Percentiles rank a stretch among this genome's conserved stretches.
phyloP scores from a whole-genome alignment of 192 early-diverging fungal species.

The Tieghemiomyces parasiticus region DNA sequence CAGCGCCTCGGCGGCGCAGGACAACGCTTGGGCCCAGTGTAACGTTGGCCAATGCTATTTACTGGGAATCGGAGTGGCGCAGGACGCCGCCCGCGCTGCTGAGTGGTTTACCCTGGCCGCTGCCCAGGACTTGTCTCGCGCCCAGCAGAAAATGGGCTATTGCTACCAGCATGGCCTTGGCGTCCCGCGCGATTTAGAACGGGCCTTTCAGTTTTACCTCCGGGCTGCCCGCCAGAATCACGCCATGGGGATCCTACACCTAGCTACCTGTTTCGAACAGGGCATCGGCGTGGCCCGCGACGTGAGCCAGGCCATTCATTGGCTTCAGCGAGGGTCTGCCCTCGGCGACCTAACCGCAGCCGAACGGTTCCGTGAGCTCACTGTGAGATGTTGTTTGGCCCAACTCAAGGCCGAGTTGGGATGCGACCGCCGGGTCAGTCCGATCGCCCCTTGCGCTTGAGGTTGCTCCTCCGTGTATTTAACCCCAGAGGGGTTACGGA shows the following conservation, averaged over 20 bases:
- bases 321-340: slow-evolving; percentile 14
- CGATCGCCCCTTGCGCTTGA: slow-evolving; percentile 3
- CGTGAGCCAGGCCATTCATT: slow-evolving; percentile 33
- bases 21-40: slow-evolving; percentile 72
- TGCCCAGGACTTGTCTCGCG: slow-evolving; percentile 35
- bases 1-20: slow-evolving; percentile 44
- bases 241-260: slow-evolving; percentile 34
- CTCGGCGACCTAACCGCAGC: background rate
- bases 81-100: slow-evolving; percentile 32
- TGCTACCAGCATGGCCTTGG: slow-evolving; percentile 55
- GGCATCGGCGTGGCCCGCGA: slow-evolving; percentile 35
- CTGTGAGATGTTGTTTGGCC: background rate
- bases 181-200: slow-evolving; percentile 22
- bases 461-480: too few species aligned
- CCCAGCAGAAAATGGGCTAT: slow-evolving; percentile 60
- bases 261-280: slow-evolving; percentile 39
- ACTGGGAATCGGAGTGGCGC: slow-evolving; percentile 51
- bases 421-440: background rate
- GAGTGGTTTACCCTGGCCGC: slow-evolving; percentile 36
- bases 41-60: slow-evolving; percentile 68
- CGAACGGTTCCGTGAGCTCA: slow-evolving; percentile 1
- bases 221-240: slow-evolving; percentile 40
- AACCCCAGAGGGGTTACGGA: too few species aligned
- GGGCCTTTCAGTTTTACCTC: slow-evolving; percentile 40
- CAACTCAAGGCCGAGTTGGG: background rate